A percentile compares a stretch with the other conserved stretches of the same genome.
Evolutionary conservation across 768 basidiomycete genomes (phyloP).

Genomic region (Piloderma croceum): DNA sequence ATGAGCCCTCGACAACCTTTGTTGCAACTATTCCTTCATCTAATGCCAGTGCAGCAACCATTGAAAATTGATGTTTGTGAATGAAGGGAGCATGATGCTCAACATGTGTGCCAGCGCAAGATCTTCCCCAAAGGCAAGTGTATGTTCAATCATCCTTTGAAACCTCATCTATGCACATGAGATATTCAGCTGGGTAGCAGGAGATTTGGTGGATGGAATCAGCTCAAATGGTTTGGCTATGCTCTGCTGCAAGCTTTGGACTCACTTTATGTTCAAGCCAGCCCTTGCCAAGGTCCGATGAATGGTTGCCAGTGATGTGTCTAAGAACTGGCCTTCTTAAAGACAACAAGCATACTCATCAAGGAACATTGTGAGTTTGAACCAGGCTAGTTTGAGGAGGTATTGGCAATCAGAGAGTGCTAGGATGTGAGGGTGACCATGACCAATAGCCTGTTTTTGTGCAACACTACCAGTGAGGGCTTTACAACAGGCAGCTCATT

Average conservation of each 20-base stretch:
- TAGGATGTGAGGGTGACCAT: slow-evolving; percentile 14
- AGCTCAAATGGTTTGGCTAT: slow-evolving; percentile 11
- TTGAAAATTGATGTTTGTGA: slow-evolving; percentile 13
- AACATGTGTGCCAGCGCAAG: slow-evolving; percentile 11
- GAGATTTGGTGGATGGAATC: slow-evolving; percentile 15
- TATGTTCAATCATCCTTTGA: slow-evolving; percentile 25
- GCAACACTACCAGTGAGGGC: slow-evolving; percentile 12
- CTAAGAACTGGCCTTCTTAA: slow-evolving; percentile 5
- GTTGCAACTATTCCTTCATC: slow-evolving; percentile 20
- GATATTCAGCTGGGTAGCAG: slow-evolving; percentile 13
- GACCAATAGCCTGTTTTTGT: slow-evolving; percentile 11
- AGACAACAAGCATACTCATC: slow-evolving; percentile 13
- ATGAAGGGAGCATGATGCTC: slow-evolving; percentile 18
- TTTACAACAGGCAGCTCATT: slow-evolving; percentile 1
- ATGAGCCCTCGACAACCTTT: slow-evolving; percentile 17
- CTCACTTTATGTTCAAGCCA: slow-evolving; percentile 17
- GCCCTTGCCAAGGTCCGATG: slow-evolving; percentile 15
- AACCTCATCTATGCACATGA: slow-evolving; percentile 22
- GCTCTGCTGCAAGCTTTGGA: slow-evolving; percentile 21
- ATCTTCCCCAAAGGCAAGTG: slow-evolving; percentile 15
- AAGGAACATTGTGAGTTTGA: slow-evolving; percentile 19
- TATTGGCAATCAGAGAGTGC: slow-evolving; percentile 10
- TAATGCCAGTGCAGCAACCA: slow-evolving; percentile 16
- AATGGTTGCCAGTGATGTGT: slow-evolving; percentile 16
- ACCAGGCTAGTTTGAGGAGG: slow-evolving; percentile 13